phyloP scores from a whole-genome alignment of 2,329 filamentous ascomycete species.

The Colletotrichum sp. region DNA sequence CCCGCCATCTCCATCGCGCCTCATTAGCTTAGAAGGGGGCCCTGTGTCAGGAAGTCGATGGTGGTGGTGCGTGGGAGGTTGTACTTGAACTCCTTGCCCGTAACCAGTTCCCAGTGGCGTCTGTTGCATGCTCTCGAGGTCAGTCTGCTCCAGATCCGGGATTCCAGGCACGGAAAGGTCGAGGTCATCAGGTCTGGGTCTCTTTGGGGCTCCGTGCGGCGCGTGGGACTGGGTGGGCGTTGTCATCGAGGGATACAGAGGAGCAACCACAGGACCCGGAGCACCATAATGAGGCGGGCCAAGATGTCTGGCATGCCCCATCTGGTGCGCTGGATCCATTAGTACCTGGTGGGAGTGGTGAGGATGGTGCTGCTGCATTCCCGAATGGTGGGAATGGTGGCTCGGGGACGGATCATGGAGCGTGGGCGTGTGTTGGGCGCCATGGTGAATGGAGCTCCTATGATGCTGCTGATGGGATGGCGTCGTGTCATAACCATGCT shows the following conservation, averaged over 20 bases:
- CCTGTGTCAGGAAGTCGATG: conserved; percentile 79
- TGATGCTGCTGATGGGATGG: conserved; percentile 45
- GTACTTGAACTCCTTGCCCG: conserved; percentile 48
- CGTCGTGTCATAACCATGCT: conserved; percentile 62
- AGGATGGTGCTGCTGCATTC: conserved; percentile 47
- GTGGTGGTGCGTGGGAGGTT: conserved; percentile 74
- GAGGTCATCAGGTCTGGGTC: conserved; percentile 62
- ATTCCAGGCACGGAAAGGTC: conserved; percentile 58
- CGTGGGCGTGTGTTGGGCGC: conserved; percentile 41
- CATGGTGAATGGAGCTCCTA: conserved; percentile 54
- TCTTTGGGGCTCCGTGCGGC: conserved; percentile 45
- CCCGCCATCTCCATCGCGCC: conserved; percentile 60
- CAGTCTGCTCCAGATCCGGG: conserved; percentile 57
- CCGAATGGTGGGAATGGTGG: conserved; percentile 45
- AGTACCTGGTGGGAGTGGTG: conserved; percentile 59
- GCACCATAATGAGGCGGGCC: conserved; percentile 58
- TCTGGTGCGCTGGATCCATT: conserved; percentile 56
- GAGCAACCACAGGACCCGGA: conserved; percentile 52
- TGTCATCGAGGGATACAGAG: conserved; percentile 56
- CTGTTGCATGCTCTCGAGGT: conserved; percentile 61
- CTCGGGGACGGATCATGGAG: conserved; percentile 50
- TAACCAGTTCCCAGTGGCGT: conserved; percentile 58
- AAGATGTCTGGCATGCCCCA: conserved; percentile 56
- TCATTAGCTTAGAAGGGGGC: conserved; percentile 71
- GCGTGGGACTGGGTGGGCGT: conserved; percentile 42